Base-by-base conservation (phyloP, 2,329 filamentous ascomycete genomes). In the Colletotrichum costaricense region DNA sequence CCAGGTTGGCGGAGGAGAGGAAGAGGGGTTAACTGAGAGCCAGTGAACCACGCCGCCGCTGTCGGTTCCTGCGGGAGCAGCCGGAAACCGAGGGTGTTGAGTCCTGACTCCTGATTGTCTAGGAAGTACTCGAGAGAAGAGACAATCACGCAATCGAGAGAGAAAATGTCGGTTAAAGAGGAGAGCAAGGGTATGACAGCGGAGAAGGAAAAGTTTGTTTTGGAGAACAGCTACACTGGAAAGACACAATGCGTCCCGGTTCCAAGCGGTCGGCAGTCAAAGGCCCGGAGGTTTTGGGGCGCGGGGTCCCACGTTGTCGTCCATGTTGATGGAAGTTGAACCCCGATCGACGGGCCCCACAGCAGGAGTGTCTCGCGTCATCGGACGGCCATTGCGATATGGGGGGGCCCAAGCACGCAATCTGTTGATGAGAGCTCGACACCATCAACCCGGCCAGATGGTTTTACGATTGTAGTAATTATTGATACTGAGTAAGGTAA, bases 321-420 rank as follows among this genome's bases (percentile, higher is more conserved):
- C 64, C 56, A 62, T 56, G 33, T n/a, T 28, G 35, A 24, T 35
- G 33, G 33, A 35, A 35, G 33, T 35, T 35, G 33, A 35, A 35
- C 52, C 24, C 55, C 64, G 24, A 55, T 63, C 58, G 33, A 30
- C 46, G 46, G 52, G 42, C 68, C 56, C 56, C 63, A 62, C 55
- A 28, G n/a, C 46, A 52, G 35, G 55, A 11, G 19, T 66, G 63
- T 67, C 72, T 74, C 72, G 72, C 72, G 72, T 74, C 72, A 74
- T 74, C 72, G 68, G 58, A 63, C 63, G 72, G 52, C 60, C 33
- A 54, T 75, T 63, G 73, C 73, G 70, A 74, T 74, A 71, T 74
- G 70, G 73, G 58, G 49, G 42, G 42, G 62, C 57, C 71, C 55
- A 66, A 75, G 73, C 73, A 75, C 73, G 73, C 73, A 65, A 75